Conservation (phyloP, 257 asterid genomes). For the Solanum sejunctum region DNA sequence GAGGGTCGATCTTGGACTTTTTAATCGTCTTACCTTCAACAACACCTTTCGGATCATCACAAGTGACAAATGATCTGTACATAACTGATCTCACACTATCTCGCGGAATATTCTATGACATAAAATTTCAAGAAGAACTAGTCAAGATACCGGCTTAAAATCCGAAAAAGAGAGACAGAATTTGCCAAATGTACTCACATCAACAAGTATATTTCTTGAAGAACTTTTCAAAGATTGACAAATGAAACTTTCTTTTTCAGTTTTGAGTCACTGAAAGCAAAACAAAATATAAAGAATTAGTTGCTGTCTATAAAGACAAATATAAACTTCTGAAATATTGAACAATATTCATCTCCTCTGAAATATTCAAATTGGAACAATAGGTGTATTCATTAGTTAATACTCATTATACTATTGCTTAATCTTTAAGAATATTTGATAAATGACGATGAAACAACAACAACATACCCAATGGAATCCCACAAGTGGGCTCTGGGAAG, state of each 20-base stretch:
- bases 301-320: conserved; percentile 26
- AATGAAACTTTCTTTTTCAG: not conserved
- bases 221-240: conserved; percentile 1
- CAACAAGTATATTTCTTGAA: conserved; percentile 6
- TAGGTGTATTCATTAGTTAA: not conserved
- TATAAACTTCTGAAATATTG: not conserved
- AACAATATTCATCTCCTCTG: not conserved
- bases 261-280: conserved; percentile 7
- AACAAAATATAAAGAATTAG: conserved; percentile 5
- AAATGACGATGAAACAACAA: too few species aligned
- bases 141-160: conserved; percentile 15
- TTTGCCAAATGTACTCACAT: conserved; percentile 16
- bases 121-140: conserved; percentile 5
- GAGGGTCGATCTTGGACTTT: conserved; percentile 29
- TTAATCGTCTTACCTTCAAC: conserved; percentile 40
- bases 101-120: conserved; percentile 46
- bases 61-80: conserved; percentile 56
- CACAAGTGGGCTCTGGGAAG: too few species aligned
- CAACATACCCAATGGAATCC: too few species aligned
- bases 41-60: conserved; percentile 69
- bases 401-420: not conserved
- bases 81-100: conserved; percentile 47
- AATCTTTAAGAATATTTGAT: not conserved
- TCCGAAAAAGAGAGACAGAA: conserved; percentile 4
- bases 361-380: conserved; percentile 5